phyloP scores from a whole-genome alignment of 1,284 basidiomycete species.

The Spongispora temasekensis region DNA sequence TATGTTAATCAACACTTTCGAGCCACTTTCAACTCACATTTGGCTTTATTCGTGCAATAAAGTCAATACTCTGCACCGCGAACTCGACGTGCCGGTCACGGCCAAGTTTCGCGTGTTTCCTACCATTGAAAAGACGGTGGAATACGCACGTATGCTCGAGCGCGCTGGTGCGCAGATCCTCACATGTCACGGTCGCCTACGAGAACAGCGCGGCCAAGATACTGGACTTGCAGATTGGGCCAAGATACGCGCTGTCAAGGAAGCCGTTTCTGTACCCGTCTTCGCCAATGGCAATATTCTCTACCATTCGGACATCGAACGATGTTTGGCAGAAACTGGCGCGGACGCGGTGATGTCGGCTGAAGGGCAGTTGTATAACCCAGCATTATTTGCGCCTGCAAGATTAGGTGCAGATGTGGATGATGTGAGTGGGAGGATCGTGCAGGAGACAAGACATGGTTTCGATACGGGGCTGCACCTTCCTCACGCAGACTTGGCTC shows the following conservation, averaged over 20 bases:
- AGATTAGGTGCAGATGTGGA: not conserved
- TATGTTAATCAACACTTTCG: slow-evolving; percentile 46
- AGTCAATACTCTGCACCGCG: slow-evolving; percentile 85
- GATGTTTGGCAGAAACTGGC: slow-evolving; percentile 80
- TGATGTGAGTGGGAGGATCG: not conserved
- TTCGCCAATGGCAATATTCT: slow-evolving; percentile 98
- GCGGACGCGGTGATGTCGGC: slow-evolving; percentile 95
- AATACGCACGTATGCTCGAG: slow-evolving; percentile 95
- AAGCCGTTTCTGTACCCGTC: slow-evolving; percentile 88
- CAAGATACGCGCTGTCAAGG: slow-evolving; percentile 84
- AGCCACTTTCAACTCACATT: not conserved
- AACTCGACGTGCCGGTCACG: slow-evolving; percentile 88
- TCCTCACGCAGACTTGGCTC: slow-evolving; percentile 65
- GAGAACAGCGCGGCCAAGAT: slow-evolving; percentile 90
- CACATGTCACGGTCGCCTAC: slow-evolving; percentile 88
- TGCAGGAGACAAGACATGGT: not conserved
- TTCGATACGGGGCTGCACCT: slow-evolving; percentile 54
- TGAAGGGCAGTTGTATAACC: slow-evolving; percentile 95
- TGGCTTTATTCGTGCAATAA: not conserved
- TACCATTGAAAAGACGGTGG: slow-evolving; percentile 83
- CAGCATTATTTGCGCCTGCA: slow-evolving; percentile 66
- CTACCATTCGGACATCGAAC: slow-evolving; percentile 76
- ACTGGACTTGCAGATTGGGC: slow-evolving; percentile 82
- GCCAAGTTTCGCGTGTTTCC: slow-evolving; percentile 96
- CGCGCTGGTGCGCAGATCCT: slow-evolving; percentile 93